Percentiles rank a stretch among this genome's conserved stretches.
These are phyloP conservation scores for Boletellus dicymbophilus DNA, from an alignment of 1,284 basidiomycete genomes.

Conservation along the genomic window DNA sequence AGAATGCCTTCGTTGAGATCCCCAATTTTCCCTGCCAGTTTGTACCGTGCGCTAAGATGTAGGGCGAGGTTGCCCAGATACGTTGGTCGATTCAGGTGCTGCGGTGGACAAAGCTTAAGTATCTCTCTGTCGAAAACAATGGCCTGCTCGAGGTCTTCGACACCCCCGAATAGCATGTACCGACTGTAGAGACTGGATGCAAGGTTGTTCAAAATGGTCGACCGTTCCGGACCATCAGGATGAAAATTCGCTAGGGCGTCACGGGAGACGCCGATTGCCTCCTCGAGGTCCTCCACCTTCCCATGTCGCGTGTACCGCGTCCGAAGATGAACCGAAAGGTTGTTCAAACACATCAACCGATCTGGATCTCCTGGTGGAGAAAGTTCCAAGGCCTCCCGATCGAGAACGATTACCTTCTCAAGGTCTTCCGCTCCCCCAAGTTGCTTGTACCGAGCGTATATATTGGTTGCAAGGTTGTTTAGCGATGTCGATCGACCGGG, in stretches of 20 bases:
- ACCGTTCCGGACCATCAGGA: not conserved
- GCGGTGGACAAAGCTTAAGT: no score
- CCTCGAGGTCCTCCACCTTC: not conserved
- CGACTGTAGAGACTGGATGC: not conserved
- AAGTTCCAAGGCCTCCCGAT: not conserved
- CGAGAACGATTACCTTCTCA: not conserved
- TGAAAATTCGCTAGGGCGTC: no score
- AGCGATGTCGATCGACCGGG: not conserved
- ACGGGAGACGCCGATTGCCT: not conserved
- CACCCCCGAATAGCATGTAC: no score
- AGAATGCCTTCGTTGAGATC: no score
- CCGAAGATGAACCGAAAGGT: not conserved
- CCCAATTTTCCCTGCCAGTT: no score
- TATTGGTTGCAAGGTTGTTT: constrained; percentile 1
- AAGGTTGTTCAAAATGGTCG: not conserved
- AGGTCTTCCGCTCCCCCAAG: not conserved
- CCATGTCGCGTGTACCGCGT: not conserved
- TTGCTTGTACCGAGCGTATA: not conserved
- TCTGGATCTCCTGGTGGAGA: not conserved
- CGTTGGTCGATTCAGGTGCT: no score
- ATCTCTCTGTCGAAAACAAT: no score
- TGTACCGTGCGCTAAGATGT: no score
- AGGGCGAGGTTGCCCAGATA: no score
- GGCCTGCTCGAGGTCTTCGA: no score
- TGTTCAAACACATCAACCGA: not conserved